Evolutionary conservation across 306 rosid species (phyloP).

Genomic region (Prunus fruticosa): DNA sequence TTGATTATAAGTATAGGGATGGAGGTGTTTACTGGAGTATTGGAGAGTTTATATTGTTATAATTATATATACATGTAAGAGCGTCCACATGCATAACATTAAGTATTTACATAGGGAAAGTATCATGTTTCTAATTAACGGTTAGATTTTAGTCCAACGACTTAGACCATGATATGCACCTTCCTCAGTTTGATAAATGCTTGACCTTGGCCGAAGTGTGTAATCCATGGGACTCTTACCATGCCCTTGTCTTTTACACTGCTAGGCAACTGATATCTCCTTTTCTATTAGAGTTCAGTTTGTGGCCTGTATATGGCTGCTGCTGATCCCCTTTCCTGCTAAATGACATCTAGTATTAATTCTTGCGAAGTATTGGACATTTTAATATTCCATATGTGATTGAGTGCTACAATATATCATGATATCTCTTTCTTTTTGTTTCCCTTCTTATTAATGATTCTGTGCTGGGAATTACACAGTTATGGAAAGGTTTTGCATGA

Average conservation of each 20-base stretch:
- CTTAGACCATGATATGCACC: not conserved
- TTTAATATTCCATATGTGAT: not conserved
- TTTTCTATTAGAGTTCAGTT: not conserved
- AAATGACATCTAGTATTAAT: not conserved
- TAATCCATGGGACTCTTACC: not conserved
- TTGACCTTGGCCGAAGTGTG: not conserved
- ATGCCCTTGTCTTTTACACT: not conserved
- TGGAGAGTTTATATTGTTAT: not conserved
- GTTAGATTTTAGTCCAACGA: not conserved
- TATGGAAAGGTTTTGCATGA: constrained; percentile 22
- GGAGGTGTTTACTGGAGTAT: not conserved
- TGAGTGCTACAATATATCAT: not conserved
- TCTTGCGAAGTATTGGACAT: not conserved
- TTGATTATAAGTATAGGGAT: not conserved
- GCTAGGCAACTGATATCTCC: not conserved
- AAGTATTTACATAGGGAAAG: not conserved
- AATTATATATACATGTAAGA: not conserved
- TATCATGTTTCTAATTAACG: not conserved
- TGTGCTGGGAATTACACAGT: not conserved
- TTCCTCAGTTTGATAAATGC: not conserved
- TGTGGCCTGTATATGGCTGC: not conserved
- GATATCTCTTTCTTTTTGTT: not conserved
- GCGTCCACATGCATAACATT: not conserved
- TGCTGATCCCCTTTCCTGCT: not conserved
- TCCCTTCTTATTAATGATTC: not conserved